Conservation (phyloP, 2,329 filamentous ascomycete genomes). For the Incumbomyces delicatus region DNA sequence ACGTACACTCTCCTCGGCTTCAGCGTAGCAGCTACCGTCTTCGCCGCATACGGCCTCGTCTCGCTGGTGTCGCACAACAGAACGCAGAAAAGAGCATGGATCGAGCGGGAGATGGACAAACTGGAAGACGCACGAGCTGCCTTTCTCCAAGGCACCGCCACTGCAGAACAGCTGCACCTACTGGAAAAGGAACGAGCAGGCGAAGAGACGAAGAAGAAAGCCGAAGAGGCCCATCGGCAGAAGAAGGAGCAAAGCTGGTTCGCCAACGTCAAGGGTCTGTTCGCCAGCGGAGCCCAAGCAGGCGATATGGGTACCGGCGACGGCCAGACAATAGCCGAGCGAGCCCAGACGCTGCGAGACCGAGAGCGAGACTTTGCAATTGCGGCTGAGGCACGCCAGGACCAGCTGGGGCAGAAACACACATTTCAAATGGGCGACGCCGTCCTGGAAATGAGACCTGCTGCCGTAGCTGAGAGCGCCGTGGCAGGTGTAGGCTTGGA, state of each 20-base stretch:
- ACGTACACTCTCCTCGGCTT: constrained; percentile 52
- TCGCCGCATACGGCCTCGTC: constrained; percentile 54
- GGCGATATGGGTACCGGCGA: constrained; percentile 16
- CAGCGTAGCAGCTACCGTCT: constrained; percentile 48
- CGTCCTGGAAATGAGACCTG: constrained; percentile 10
- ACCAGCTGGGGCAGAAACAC: constrained; percentile 1
- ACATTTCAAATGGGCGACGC: constrained; percentile 8
- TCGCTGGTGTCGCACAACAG: constrained; percentile 61
- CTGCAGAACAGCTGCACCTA: constrained; percentile 33
- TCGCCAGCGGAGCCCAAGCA: constrained; percentile 9
- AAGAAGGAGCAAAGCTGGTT: constrained; percentile 25
- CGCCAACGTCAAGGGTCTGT: constrained; percentile 13
- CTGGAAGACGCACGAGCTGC: constrained; percentile 35
- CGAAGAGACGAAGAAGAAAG: constrained; percentile 33
- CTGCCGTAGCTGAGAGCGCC: constrained; percentile 8
- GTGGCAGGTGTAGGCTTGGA: constrained; percentile 19
- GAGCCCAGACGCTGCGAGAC: constrained; percentile 1
- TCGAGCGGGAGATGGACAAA: constrained; percentile 38
- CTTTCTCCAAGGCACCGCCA: constrained; percentile 31
- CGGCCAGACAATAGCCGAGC: constrained; percentile 7
- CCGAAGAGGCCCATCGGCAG: constrained; percentile 31
- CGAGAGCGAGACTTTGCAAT: background rate
- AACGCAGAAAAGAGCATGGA: constrained; percentile 52
- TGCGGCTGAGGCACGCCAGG: background rate
- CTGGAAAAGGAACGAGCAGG: constrained; percentile 36